These are phyloP conservation scores for Sporothrix dimorphospora DNA, from an alignment of 2,329 filamentous ascomycete species.

Conservation along the genomic window DNA sequence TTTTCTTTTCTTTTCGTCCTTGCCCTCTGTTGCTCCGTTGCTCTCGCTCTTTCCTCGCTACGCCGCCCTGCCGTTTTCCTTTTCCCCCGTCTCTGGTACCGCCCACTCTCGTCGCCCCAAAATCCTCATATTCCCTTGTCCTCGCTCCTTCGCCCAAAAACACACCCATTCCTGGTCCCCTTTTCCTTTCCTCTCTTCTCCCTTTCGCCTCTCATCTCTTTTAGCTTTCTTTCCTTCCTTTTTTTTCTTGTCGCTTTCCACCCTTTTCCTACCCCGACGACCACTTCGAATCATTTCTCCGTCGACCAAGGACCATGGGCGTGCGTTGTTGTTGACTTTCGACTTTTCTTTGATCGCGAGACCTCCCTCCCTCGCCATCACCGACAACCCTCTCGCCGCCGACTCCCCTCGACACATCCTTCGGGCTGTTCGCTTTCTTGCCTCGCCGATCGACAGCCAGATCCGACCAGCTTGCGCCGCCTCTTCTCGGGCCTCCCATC, in stretches of 20 bases:
- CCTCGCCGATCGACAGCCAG: not conserved
- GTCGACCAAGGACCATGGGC: slow-evolving; percentile 26
- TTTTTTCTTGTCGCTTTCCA: not conserved
- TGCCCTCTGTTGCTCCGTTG: not conserved
- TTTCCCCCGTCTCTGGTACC: not conserved
- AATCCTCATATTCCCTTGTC: slow-evolving; percentile 19
- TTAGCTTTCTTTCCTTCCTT: not conserved
- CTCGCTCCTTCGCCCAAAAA: slow-evolving; percentile 6
- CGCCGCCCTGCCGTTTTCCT: not conserved
- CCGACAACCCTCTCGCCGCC: not conserved
- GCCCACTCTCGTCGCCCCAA: slow-evolving; percentile 14
- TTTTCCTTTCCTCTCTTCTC: not conserved
- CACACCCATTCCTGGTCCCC: slow-evolving; percentile 17
- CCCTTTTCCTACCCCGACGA: slow-evolving; percentile 11
- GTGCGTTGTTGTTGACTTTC: slow-evolving; percentile 16
- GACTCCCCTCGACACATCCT: slow-evolving; percentile 1
- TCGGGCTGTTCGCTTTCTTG: not conserved
- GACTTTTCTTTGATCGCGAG: slow-evolving; percentile 15
- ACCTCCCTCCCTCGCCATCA: slow-evolving; percentile 23
- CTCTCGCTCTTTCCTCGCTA: slow-evolving; percentile 18
- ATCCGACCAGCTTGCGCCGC: not conserved
- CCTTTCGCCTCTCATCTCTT: not conserved
- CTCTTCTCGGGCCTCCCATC: not conserved
- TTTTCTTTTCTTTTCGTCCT: not conserved
- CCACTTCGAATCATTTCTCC: not conserved